Conservation (phyloP, 139 green algal genomes). For the Ettlia oleoabundans region DNA sequence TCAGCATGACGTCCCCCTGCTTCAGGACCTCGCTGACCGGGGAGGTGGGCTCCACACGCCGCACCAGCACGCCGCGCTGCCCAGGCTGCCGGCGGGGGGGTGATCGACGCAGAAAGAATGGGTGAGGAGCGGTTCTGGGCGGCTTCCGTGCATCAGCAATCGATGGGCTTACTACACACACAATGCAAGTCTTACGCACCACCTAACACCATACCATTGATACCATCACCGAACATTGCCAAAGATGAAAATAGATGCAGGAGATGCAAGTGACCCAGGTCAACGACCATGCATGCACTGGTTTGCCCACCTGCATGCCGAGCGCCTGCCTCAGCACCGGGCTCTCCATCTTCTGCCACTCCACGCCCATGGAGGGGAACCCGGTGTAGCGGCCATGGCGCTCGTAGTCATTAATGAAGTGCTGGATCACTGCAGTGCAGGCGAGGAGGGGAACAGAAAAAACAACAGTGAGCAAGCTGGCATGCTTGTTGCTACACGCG, state of each 20-base stretch:
- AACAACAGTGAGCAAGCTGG: not conserved
- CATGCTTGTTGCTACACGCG: not conserved
- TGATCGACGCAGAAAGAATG: not conserved
- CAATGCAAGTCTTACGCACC: no score
- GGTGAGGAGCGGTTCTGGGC: not conserved
- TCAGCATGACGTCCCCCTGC: slow-evolving; percentile 78
- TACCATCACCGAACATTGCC: no score
- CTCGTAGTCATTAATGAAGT: slow-evolving; percentile 82
- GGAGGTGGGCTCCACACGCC: slow-evolving; percentile 74
- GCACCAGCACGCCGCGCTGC: slow-evolving; percentile 82
- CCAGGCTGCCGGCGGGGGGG: slow-evolving; percentile 5
- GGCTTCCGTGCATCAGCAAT: not conserved
- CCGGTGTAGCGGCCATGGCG: slow-evolving; percentile 71
- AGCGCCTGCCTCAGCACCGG: slow-evolving; percentile 49
- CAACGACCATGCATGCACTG: not conserved
- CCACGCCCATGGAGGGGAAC: slow-evolving; percentile 73
- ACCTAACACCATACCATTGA: no score
- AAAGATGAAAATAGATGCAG: no score
- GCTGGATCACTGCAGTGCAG: slow-evolving; percentile 64
- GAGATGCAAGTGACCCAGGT: not conserved
- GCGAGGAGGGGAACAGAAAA: not conserved
- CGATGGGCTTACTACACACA: no score
- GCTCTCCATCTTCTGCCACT: slow-evolving; percentile 82
- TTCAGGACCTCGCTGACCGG: slow-evolving; percentile 57
- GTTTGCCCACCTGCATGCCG: slow-evolving; percentile 45